These are phyloP conservation scores for Beauveria caledonica DNA, from an alignment of 2,329 filamentous ascomycete species.

Conservation along the genomic window DNA sequence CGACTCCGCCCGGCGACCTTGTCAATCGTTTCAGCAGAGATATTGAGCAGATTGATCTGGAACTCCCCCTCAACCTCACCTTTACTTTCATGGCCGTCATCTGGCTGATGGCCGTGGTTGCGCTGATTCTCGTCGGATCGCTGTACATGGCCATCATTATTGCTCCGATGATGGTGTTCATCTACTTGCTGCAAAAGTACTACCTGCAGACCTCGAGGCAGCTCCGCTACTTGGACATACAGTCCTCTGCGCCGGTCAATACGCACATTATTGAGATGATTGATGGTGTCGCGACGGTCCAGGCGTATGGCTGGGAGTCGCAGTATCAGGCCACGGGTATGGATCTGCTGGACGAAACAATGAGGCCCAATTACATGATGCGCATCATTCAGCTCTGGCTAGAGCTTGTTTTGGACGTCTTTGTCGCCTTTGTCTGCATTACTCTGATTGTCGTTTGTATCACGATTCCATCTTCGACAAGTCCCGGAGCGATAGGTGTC, in stretches of 20 bases:
- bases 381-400: conserved; percentile 43
- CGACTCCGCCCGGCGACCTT: conserved; percentile 26
- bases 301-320: conserved; percentile 25
- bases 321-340: conserved; percentile 16
- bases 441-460: conserved; percentile 37
- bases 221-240: conserved; percentile 22
- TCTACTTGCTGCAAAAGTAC: conserved; percentile 21
- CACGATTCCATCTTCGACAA: conserved; percentile 22
- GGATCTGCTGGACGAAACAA: conserved; percentile 25
- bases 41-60: conserved; percentile 29
- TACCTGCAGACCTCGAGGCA: conserved; percentile 26
- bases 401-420: conserved; percentile 36
- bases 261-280: conserved; percentile 21
- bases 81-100: conserved; percentile 18
- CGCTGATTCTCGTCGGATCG: conserved; percentile 37
- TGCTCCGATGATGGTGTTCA: conserved; percentile 24
- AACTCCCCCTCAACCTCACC: conserved; percentile 24
- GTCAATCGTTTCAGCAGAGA: conserved; percentile 34
- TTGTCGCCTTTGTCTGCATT: conserved; percentile 35
- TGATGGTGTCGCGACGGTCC: conserved; percentile 21
- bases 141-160: conserved; percentile 37
- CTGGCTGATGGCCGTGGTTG: conserved; percentile 19
- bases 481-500: conserved; percentile 19
- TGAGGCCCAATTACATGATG: conserved; percentile 31
- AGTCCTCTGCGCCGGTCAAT: conserved; percentile 23